A percentile compares a stretch with the other conserved stretches of the same genome.
Evolutionary conservation across 108 stramenopile genomes (phyloP).

Genomic region (Cyclotella baltica): DNA sequence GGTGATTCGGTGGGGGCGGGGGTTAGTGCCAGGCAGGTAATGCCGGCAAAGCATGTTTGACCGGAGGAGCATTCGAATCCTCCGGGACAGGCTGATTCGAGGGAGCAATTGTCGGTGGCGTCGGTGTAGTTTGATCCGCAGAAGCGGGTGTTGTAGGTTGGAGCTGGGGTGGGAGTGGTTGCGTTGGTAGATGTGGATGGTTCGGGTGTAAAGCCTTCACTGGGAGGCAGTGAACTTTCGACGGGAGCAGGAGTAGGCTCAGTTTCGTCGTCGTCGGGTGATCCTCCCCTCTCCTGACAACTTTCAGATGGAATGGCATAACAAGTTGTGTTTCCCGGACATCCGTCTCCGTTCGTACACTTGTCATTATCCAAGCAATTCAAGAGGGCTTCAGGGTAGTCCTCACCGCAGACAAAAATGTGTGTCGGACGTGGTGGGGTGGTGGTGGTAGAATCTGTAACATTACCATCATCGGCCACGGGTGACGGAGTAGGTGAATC

Average conservation of each 20-base stretch:
- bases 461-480: neutral
- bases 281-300: no score
- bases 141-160: slow-evolving; percentile 11
- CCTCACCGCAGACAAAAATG: slow-evolving; percentile 19
- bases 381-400: slow-evolving; percentile 26
- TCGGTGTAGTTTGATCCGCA: slow-evolving; percentile 28
- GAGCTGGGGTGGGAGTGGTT: slow-evolving; percentile 7
- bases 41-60: slow-evolving; percentile 24
- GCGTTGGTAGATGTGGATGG: neutral
- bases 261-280: neutral
- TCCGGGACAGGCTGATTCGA: slow-evolving; percentile 22
- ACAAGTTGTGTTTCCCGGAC: slow-evolving; percentile 1
- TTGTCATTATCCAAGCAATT: slow-evolving; percentile 13
- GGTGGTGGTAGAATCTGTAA: neutral
- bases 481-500: neutral
- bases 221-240: neutral
- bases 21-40: neutral
- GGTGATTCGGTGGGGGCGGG: slow-evolving; percentile 5
- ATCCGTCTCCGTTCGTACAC: neutral
- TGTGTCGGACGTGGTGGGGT: slow-evolving; percentile 11
- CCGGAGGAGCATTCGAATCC: slow-evolving; percentile 27
- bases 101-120: slow-evolving; percentile 8
- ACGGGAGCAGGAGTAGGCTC: neutral
- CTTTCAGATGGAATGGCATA: neutral
- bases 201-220: neutral